Evolutionary conservation across 257 asterid species (phyloP), one percentile per base, ranked within the genome.

Genomic region (Scutellaria minor): DNA sequence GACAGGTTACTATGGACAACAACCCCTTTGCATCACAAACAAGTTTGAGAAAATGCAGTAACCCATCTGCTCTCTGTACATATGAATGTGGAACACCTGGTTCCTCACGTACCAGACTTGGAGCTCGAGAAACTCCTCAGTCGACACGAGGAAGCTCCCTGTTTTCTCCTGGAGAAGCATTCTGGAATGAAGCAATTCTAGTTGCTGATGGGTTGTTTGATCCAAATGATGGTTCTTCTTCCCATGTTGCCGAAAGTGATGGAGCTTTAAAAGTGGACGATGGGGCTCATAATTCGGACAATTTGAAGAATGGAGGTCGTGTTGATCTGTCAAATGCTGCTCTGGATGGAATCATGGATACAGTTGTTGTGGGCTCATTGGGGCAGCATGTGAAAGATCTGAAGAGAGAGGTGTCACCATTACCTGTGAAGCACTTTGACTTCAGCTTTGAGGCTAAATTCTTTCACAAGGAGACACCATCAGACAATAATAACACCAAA

Each of bases 371-470:
- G 35, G 88, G 79, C 53, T 75, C 85, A 51, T 31, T 41, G 37
- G 71, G 80, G 62, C 85, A 82, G 78, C 79, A 81, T 64, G 76
- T 80, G 22, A 83, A 89, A 71, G 83, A 82, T 78, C 68, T 85
- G 79, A 81, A 76, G 68, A 84, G 78, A 80, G 92, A 82, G 78
- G 89, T 64, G 57, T 94, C 99, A 55, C 99, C 97, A 1, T 70
- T 94, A 59, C 99, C 97, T 52, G 97, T 94, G 65, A 94, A 88
- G 85, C 98, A 94, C 81, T 87, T 94, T 83, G 97, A 94, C 80
- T 94, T 94, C 79, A 79, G 81, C 74, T 75, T 74, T 31, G 99
- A 94, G 67, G 91, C 79, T 45, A 86, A 78, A 67, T 46, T 9
- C 77, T 51, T 77, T 55, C 84, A 74, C 56, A 77, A 65, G 64